Base-by-base conservation (phyloP, 768 basidiomycete genomes). In the Tulasnella sp. region DNA sequence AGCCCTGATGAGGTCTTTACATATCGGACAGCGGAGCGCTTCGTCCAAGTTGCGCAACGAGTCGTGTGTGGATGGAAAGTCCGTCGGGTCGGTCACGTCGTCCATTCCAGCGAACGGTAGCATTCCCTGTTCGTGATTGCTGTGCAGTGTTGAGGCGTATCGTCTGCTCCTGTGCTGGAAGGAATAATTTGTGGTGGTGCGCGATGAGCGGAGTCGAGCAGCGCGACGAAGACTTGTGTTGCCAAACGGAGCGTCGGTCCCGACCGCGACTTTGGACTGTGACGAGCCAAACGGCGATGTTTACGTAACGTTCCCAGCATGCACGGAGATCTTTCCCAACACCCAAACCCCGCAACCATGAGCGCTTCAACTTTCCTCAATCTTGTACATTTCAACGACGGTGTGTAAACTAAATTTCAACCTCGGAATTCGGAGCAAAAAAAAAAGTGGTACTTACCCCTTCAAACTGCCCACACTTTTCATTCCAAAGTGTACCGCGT, bases 1-100 rank as follows among this genome's bases (percentile, higher is more conserved):
- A 0, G 86, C 92, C 72, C 87, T 87, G 80, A 88, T 92, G 40
- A 90, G 85, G 77, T 93, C 91, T 49, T 89, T 85, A 81, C 93
- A 95, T 74, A 95, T 93, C 36, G 87, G 86, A 79, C 93, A 95
- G 19, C 91, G 86, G 77, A 92, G 83, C 12, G 90, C 86, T 25
- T 86, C 81, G 79, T 95, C 93, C 22, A 94, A 82, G 37, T 84
- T 83, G 34, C 87, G 85, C 15, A 95, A 84, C n/a, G 88, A 88
- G 17, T 88, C 85, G 3, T 88, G 85, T 39, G 78, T 77, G 7
- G 81, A 38, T 0, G 90, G 86, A 78, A 94, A 94, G 80, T 93
- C 93, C 14, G 89, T 88, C 0, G 92, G 90, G 77, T 93, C 93
- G 9, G 85, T 81, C 8, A 90, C 84, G 22, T 76, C 75, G 6